These are phyloP conservation scores for Amoebophrya sp. DNA, from an alignment of 169 alveolate species.

Conservation along the genomic window DNA sequence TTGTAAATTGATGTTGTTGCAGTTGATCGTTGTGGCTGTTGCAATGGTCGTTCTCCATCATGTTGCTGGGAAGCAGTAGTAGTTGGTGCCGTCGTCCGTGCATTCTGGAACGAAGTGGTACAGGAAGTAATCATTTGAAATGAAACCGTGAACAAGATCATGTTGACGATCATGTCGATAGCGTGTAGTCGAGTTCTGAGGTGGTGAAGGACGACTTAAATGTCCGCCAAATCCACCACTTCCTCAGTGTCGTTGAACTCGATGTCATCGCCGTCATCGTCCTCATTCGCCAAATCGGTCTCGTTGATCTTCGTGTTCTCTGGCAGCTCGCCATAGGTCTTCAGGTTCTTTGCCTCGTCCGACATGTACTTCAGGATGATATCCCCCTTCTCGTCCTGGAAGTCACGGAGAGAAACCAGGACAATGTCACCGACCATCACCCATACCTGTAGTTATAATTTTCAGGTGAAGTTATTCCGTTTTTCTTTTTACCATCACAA, in stretches of 20 bases:
- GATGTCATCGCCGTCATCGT: conserved; percentile 64
- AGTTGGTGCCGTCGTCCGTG: background rate
- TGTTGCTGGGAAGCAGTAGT: background rate
- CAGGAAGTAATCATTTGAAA: too few relatives aligned
- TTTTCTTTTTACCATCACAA: too few relatives aligned
- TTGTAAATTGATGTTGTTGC: too few relatives aligned
- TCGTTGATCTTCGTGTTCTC: conserved; percentile 91
- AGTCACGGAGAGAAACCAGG: conserved; percentile 92
- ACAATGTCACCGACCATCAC: conserved; percentile 55
- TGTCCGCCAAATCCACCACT: background rate
- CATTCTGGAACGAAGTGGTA: too few relatives aligned
- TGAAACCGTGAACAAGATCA: too few relatives aligned
- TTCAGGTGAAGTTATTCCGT: too few relatives aligned
- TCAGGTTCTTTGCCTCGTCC: conserved; percentile 92
- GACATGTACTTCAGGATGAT: conserved; percentile 88
- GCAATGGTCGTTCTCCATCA: too few relatives aligned
- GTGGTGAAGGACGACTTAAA: too few relatives aligned
- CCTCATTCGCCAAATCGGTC: conserved; percentile 80
- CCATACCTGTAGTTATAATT: conserved; percentile 55
- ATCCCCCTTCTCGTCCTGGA: conserved; percentile 95
- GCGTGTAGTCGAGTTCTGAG: too few relatives aligned
- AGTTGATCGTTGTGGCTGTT: too few relatives aligned
- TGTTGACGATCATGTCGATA: too few relatives aligned
- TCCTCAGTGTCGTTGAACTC: conserved; percentile 39
- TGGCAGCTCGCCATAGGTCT: conserved; percentile 93